phyloP scores from a whole-genome alignment of 208 protist genomes.

The Leishmania gerbilli region DNA sequence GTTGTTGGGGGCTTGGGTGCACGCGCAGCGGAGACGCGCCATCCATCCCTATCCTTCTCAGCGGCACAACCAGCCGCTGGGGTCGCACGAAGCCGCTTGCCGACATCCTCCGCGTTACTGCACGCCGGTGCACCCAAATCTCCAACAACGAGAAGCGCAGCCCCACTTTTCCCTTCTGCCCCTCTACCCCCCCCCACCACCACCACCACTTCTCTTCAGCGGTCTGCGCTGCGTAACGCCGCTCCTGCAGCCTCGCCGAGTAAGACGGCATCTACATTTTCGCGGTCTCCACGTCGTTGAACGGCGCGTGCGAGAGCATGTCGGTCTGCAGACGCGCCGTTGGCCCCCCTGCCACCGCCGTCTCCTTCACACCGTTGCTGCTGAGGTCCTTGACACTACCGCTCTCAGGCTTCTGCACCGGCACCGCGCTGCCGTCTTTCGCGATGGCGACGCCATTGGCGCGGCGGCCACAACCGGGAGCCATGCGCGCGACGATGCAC shows the following conservation, averaged over 20 bases:
- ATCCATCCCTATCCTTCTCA: not conserved
- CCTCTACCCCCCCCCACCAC: no score
- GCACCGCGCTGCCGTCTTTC: no score
- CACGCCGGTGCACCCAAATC: no score
- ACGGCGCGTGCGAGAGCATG: not conserved
- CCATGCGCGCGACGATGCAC: constrained; percentile 12
- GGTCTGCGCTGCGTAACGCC: not conserved
- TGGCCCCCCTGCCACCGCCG: not conserved
- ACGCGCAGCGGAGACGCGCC: not conserved
- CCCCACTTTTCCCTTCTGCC: no score
- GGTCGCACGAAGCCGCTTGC: not conserved
- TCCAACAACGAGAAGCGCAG: no score
- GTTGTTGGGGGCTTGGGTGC: not conserved
- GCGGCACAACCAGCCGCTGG: not conserved
- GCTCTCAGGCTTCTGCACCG: not conserved
- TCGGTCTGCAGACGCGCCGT: not conserved
- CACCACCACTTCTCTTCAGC: not conserved
- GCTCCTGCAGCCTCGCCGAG: not conserved
- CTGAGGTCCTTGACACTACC: not conserved
- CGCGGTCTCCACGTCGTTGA: not conserved
- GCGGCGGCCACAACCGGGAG: not conserved
- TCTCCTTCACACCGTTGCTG: not conserved
- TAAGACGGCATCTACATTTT: not conserved
- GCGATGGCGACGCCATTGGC: not conserved
- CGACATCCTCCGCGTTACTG: not conserved